phyloP scores from a whole-genome alignment of 2,329 filamentous ascomycete genomes.

The Colletotrichum endophyticum region DNA sequence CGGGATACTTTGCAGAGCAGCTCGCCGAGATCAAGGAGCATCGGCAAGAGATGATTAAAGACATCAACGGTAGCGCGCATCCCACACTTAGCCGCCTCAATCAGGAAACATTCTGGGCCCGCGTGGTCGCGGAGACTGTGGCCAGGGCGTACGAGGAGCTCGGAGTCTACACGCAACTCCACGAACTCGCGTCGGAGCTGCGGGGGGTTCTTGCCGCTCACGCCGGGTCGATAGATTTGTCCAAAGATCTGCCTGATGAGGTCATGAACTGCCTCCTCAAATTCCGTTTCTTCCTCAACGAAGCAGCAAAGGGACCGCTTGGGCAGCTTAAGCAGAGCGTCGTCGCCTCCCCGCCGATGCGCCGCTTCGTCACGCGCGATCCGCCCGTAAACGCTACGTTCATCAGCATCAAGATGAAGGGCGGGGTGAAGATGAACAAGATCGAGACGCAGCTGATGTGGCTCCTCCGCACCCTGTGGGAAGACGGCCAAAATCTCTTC shows the following conservation, averaged over 20 bases:
- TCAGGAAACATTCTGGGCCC: slow-evolving; percentile 35
- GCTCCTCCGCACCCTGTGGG: slow-evolving; percentile 42
- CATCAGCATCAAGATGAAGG: slow-evolving; percentile 21
- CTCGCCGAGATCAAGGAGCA: slow-evolving; percentile 52
- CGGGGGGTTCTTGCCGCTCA: slow-evolving; percentile 27
- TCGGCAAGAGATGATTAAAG: slow-evolving; percentile 44
- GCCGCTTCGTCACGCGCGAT: slow-evolving; percentile 34
- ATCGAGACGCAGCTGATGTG: slow-evolving; percentile 33
- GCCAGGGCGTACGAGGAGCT: slow-evolving; percentile 37
- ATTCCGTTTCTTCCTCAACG: slow-evolving; percentile 40
- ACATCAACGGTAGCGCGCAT: slow-evolving; percentile 35
- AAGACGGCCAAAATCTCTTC: slow-evolving; percentile 34
- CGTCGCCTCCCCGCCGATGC: slow-evolving; percentile 44
- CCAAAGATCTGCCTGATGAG: slow-evolving; percentile 40
- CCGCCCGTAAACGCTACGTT: slow-evolving; percentile 23
- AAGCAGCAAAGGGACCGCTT: slow-evolving; percentile 34
- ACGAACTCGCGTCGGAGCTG: slow-evolving; percentile 30
- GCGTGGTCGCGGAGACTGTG: slow-evolving; percentile 38
- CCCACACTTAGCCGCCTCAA: slow-evolving; percentile 19
- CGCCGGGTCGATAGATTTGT: slow-evolving; percentile 30
- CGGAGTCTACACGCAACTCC: slow-evolving; percentile 43
- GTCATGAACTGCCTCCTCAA: slow-evolving; percentile 42
- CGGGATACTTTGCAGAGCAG: slow-evolving; percentile 55
- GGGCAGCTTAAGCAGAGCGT: slow-evolving; percentile 26
- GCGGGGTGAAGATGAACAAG: slow-evolving; percentile 8